Base-by-base conservation (phyloP, 352 stramenopile genomes). In the Phytophthora hybrid region DNA sequence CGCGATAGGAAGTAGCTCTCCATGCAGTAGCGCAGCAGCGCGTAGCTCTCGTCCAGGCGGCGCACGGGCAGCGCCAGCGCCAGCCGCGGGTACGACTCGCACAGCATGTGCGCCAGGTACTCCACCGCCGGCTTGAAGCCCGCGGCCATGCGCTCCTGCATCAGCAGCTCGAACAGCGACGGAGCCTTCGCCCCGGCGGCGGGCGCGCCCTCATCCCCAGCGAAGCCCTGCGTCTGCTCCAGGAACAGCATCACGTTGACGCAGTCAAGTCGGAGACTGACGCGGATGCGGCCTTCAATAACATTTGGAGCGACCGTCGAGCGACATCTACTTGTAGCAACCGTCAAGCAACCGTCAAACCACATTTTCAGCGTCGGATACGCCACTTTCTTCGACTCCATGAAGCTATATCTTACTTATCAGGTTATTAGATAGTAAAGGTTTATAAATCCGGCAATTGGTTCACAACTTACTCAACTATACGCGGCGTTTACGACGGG, bases 121-220 rank as follows among this genome's bases (percentile, higher is more conserved):
- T 93, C 83, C 21, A 88, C 73, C 26, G 90, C 90, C 4, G 90
- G 85, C 58, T 93, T 92, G 65, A 97, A 86, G 55, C 87, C 83
- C 37, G 66, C 46, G n/a, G 78, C 80, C 87, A 97, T 93, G 59
- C 87, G 85, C 71, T 95, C 84, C 76, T 97, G 90, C 90, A 97
- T 97, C 47, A 95, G 77, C 64, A 97, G 74, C 73, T 97, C 90
- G 56, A 94, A 97, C 21, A 95, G 85, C 69, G 90, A 97, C 39
- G 90, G 90, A 7, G 77, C 16, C 41, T 75, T 41, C 23, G 3
- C 23, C 21, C 53, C 44, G 14, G 66, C 49, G 13, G 57, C 52
- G n/a, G 63, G 41, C 9, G 44, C 55, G 5, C 29, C 63, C 8
- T 64, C 65, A 14, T 75, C 70, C 13, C 31, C 41, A 44, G 76